Evolutionary conservation across 345 rosid genomes (phyloP).

Genomic region (Aquilaria sinensis): DNA sequence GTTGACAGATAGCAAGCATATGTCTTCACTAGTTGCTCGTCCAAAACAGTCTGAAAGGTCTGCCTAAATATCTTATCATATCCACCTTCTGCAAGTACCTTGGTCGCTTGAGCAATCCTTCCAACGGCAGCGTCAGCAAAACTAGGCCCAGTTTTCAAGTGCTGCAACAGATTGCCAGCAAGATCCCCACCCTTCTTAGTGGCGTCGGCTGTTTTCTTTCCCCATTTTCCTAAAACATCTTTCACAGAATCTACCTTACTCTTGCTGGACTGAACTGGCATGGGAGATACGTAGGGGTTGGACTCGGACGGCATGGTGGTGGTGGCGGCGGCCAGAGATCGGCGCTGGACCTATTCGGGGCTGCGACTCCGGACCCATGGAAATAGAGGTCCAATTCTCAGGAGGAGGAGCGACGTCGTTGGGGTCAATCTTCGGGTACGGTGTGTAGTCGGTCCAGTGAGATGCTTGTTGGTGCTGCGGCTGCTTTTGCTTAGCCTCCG

Average conservation of each 20-base stretch:
- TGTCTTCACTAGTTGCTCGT: slow-evolving; percentile 69
- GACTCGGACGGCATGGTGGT: slow-evolving; percentile 79
- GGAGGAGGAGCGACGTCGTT: slow-evolving; percentile 64
- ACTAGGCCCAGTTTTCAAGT: slow-evolving; percentile 90
- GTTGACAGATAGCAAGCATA: slow-evolving; percentile 92
- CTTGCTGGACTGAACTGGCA: slow-evolving; percentile 38
- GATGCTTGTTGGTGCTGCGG: slow-evolving; percentile 20
- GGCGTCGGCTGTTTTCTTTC: slow-evolving; percentile 86
- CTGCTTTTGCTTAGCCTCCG: slow-evolving; percentile 8
- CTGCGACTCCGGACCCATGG: slow-evolving; percentile 20
- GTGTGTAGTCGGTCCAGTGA: slow-evolving; percentile 71
- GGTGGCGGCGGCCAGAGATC: slow-evolving; percentile 38
- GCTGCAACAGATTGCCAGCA: slow-evolving; percentile 90
- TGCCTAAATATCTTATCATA: slow-evolving; percentile 79
- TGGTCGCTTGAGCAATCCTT: slow-evolving; percentile 86
- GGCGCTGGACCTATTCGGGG: slow-evolving; percentile 30
- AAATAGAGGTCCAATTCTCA: slow-evolving; percentile 26
- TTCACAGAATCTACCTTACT: slow-evolving; percentile 78
- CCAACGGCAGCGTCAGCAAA: slow-evolving; percentile 90
- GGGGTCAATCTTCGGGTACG: slow-evolving; percentile 84
- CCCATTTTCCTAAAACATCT: slow-evolving; percentile 82
- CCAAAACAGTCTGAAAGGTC: slow-evolving; percentile 68
- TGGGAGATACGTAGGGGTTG: slow-evolving; percentile 76
- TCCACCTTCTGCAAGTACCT: slow-evolving; percentile 94
- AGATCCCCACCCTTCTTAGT: slow-evolving; percentile 91